Evolutionary conservation across 495 filamentous ascomycete genomes (phyloP).

Genomic region (Penicillium tannophilum): DNA sequence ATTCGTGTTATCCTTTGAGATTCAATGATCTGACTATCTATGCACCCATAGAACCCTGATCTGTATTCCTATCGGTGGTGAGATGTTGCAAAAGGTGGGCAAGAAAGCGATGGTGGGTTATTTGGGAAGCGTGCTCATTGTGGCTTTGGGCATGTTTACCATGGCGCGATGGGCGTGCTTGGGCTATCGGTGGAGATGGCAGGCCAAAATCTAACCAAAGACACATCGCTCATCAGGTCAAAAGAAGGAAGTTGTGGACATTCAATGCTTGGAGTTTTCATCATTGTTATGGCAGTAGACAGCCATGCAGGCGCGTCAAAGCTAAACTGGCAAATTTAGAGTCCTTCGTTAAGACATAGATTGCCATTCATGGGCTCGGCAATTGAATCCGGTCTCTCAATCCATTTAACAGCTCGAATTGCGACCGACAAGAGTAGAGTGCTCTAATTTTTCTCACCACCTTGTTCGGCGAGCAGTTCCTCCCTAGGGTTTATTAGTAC

Average conservation of each 20-base stretch:
- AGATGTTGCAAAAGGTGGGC: conserved; percentile 45
- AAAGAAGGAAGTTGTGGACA: background rate
- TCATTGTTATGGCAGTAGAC: background rate
- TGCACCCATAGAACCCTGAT: conserved; percentile 33
- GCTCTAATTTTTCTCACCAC: conserved; percentile 71
- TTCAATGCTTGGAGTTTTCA: background rate
- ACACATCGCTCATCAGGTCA: background rate
- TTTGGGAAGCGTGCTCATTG: conserved; percentile 40
- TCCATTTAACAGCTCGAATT: too few relatives aligned
- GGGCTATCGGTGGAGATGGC: conserved; percentile 50
- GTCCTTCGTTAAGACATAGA: background rate
- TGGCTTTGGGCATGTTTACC: conserved; percentile 40
- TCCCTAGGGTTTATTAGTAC: conserved; percentile 51
- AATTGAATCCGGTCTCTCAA: background rate
- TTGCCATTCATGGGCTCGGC: background rate
- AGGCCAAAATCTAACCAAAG: conserved; percentile 33
- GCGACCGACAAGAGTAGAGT: background rate
- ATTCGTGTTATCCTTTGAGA: background rate
- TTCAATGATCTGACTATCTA: background rate
- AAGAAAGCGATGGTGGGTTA: conserved; percentile 38
- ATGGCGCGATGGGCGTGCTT: conserved; percentile 53
- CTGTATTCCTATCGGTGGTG: conserved; percentile 44
- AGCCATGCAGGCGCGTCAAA: background rate
- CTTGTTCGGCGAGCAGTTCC: conserved; percentile 65
- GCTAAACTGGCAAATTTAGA: background rate